Evolutionary conservation across 2,329 filamentous ascomycete species (phyloP).

Genomic region (Scedosporium minutisporum): DNA sequence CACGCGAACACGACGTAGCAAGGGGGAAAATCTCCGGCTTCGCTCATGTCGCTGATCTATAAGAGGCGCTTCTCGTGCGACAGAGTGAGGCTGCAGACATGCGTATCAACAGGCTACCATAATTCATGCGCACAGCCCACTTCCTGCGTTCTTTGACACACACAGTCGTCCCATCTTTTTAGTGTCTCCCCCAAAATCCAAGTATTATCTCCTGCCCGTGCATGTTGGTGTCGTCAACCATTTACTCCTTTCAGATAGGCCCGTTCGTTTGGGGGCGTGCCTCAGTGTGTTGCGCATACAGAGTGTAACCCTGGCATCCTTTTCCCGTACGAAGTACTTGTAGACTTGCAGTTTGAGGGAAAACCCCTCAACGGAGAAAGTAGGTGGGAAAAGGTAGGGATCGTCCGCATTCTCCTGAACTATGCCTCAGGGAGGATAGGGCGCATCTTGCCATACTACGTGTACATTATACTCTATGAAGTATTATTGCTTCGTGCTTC

Average conservation of each 20-base stretch:
- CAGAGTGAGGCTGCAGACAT: not conserved
- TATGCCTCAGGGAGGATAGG: not conserved
- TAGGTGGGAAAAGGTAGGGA: not conserved
- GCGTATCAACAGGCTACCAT: not conserved
- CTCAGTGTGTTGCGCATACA: not conserved
- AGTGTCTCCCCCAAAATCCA: not conserved
- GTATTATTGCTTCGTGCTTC: no score
- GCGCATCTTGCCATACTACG: not conserved
- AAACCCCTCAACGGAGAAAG: not conserved
- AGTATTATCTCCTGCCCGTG: not conserved
- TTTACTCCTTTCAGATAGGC: not conserved
- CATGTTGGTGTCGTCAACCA: no score
- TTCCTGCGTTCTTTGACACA: not conserved
- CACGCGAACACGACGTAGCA: not conserved
- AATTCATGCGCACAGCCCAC: conserved; percentile 5
- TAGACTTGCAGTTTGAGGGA: no score
- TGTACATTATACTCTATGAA: not conserved
- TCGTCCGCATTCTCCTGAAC: not conserved
- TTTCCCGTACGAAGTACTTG: not conserved
- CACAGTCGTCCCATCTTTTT: not conserved
- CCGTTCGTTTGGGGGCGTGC: not conserved
- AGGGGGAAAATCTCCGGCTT: not conserved
- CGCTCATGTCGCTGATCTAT: not conserved
- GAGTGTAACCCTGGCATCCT: not conserved
- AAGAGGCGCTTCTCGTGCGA: not conserved